phyloP scores from a whole-genome alignment of 805 yeast genomes.

The Naumovozyma baii region DNA sequence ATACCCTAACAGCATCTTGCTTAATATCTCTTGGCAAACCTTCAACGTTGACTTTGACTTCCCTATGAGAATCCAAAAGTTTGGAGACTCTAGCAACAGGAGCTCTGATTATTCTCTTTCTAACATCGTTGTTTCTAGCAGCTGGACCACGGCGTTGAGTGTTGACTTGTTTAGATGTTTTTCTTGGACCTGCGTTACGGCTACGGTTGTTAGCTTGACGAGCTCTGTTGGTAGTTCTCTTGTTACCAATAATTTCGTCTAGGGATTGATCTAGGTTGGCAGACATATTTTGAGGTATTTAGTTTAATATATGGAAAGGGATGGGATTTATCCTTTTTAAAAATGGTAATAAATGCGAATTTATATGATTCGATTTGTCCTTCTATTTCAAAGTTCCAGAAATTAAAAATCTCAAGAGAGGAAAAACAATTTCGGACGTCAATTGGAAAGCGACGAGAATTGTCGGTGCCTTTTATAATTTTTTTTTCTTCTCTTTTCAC shows the following conservation, averaged over 20 bases:
- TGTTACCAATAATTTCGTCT: slow-evolving; percentile 79
- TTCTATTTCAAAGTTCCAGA: too few species aligned
- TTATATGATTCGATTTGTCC: background rate
- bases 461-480: background rate
- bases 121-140: slow-evolving; percentile 12
- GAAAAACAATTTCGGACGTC: background rate
- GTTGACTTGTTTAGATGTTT: slow-evolving; percentile 27
- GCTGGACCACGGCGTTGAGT: slow-evolving; percentile 20
- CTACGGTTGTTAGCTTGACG: slow-evolving; percentile 26
- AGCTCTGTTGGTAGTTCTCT: slow-evolving; percentile 23
- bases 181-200: slow-evolving; percentile 24
- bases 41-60: slow-evolving; percentile 77
- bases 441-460: background rate
- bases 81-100: slow-evolving; percentile 31
- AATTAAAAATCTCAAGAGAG: too few species aligned
- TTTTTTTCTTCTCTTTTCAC: too few species aligned
- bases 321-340: background rate
- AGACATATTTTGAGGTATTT: slow-evolving; percentile 41
- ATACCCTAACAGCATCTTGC: slow-evolving; percentile 77
- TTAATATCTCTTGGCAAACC: slow-evolving; percentile 81
- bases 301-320: background rate
- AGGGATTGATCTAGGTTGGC: slow-evolving; percentile 82
- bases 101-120: slow-evolving; percentile 17
- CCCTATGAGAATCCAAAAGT: slow-evolving; percentile 40
- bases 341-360: background rate